Conservation (phyloP, 352 stramenopile species). For the Phytophthora cactorum region DNA sequence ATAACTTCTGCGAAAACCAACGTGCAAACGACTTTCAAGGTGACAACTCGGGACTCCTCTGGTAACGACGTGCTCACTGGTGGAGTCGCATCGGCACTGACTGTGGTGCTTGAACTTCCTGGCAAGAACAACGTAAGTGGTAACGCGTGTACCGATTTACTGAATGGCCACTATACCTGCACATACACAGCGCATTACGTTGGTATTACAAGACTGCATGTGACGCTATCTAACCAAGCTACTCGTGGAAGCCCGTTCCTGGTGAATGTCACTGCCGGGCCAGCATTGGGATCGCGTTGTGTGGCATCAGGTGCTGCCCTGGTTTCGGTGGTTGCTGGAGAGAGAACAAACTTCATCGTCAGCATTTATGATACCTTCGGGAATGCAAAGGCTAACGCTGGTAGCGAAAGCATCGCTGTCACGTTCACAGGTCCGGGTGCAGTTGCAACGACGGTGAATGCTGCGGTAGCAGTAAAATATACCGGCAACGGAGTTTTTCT, state of each 20-base stretch:
- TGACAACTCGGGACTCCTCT: slow-evolving; percentile 63
- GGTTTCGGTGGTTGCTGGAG: slow-evolving; percentile 60
- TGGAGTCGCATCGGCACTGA: slow-evolving; percentile 40
- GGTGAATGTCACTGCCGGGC: slow-evolving; percentile 53
- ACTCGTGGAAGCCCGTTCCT: slow-evolving; percentile 62
- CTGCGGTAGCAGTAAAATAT: slow-evolving; percentile 40
- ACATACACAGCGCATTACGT: slow-evolving; percentile 63
- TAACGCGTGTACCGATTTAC: slow-evolving; percentile 50
- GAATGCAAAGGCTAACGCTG: slow-evolving; percentile 71
- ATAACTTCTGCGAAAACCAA: slow-evolving; percentile 53
- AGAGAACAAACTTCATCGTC: slow-evolving; percentile 53
- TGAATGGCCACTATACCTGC: slow-evolving; percentile 68
- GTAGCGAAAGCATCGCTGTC: slow-evolving; percentile 45
- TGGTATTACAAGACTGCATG: slow-evolving; percentile 44
- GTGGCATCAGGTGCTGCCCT: slow-evolving; percentile 51
- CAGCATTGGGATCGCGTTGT: slow-evolving; percentile 52
- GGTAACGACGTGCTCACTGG: slow-evolving; percentile 56
- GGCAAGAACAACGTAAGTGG: slow-evolving; percentile 46
- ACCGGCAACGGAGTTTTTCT: slow-evolving; percentile 40
- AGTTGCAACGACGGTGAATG: slow-evolving; percentile 25
- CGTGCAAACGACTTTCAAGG: slow-evolving; percentile 62
- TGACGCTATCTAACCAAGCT: slow-evolving; percentile 25
- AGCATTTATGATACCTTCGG: slow-evolving; percentile 61
- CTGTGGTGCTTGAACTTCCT: slow-evolving; percentile 46
- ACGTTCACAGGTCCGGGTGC: slow-evolving; percentile 46